Evolutionary conservation across 768 basidiomycete genomes (phyloP), one percentile per base, ranked within the genome.

Genomic region (Mycena indigotica): DNA sequence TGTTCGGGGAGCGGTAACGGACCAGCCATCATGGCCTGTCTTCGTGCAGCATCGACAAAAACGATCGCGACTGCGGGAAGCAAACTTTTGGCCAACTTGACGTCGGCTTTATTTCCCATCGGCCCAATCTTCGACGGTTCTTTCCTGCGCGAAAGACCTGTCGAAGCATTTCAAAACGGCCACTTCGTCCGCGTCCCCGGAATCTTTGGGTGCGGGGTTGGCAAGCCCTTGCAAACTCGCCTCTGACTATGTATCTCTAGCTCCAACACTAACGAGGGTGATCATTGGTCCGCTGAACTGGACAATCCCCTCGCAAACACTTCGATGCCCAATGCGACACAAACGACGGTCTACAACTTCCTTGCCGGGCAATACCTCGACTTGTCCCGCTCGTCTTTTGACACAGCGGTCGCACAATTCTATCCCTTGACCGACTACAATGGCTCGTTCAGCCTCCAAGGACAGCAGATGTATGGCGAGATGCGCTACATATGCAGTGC

Each of bases 401-500:
- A 69, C 21, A 46, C 58, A 5, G 73, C 72, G n/a, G 38, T 77
- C 19, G 30, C 41, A 6, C 55, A 62, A 5, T 62, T 71, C 6
- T 79, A 79, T 54, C 75, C 78, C 0, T 55, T 77, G 23, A 52
- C 60, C 4, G 67, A 69, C 35, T 79, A 68, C 61, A 58, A 67
- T 28, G 65, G 58, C 13, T 75, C 72, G 5, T 69, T 77, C 28
- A 73, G 73, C 53, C 66, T 74, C 8, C 76, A 77, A 57, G 76
- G 71, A 10, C 76, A 77, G 48, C 75, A 77, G 58, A 78, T 79
- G 74, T 79, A 78, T 56, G 78, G 78, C 25, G 78, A 79, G 53
- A 69, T 69, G 51, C 62, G 78, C 49, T 78, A 76, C 50, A 77
- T 79, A 19, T 79, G 78, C 57, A 73, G 72, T 5, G 75, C 77